phyloP scores from a whole-genome alignment of 768 basidiomycete species.

The Panaeolus cyanescens region DNA sequence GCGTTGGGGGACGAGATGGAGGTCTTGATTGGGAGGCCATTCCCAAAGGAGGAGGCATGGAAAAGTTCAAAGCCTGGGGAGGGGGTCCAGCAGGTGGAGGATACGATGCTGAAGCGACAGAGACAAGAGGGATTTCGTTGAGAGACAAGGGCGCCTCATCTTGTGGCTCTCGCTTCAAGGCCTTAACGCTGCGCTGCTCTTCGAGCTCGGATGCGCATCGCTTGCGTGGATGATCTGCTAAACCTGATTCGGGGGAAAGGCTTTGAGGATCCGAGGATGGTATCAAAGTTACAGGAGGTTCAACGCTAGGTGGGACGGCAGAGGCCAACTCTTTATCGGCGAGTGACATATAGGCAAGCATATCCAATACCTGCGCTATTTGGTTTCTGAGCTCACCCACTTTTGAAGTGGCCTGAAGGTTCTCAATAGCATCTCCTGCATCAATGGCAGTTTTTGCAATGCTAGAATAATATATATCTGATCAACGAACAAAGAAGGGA shows the following conservation, averaged over 20 bases:
- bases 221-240: slow-evolving; percentile 43
- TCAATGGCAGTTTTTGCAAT: slow-evolving; percentile 63
- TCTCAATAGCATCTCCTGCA: slow-evolving; percentile 51
- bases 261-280: slow-evolving; percentile 9
- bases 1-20: slow-evolving; percentile 30
- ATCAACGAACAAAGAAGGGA: slow-evolving; percentile 15
- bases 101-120: slow-evolving; percentile 13
- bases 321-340: slow-evolving; percentile 13
- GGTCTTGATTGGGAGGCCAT: slow-evolving; percentile 21
- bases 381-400: slow-evolving; percentile 59
- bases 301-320: slow-evolving; percentile 12
- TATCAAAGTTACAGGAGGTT: slow-evolving; percentile 11
- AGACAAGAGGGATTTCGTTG: slow-evolving; percentile 17
- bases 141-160: slow-evolving; percentile 39
- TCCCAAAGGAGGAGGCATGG: slow-evolving; percentile 14
- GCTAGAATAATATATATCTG: slow-evolving; percentile 31
- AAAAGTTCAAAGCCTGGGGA: background rate
- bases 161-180: slow-evolving; percentile 49
- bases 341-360: slow-evolving; percentile 48
- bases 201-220: slow-evolving; percentile 45
- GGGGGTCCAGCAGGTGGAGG: slow-evolving; percentile 13
- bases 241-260: slow-evolving; percentile 15
- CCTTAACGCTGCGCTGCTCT: slow-evolving; percentile 44
- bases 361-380: slow-evolving; percentile 53
- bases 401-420: slow-evolving; percentile 48